Evolutionary conservation across 2,329 filamentous ascomycete species (phyloP).

Genomic region (Elsinoe batatas): DNA sequence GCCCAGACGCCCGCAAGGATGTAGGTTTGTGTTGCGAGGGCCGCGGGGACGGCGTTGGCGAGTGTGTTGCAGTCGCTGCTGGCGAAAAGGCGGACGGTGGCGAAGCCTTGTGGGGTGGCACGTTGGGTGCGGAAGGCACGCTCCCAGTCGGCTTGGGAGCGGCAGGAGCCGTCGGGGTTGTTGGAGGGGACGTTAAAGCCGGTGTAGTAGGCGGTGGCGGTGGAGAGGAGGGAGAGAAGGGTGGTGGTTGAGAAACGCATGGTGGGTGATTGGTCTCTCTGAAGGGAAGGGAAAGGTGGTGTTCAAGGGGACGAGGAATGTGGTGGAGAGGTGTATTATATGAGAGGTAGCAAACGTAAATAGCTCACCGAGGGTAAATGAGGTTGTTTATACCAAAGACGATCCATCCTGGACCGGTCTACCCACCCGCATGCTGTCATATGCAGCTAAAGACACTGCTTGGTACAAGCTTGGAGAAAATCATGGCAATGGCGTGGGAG

Average conservation of each 20-base stretch:
- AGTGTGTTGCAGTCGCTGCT: constrained; percentile 58
- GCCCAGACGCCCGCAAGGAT: constrained; percentile 80
- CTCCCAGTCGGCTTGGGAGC: constrained; percentile 54
- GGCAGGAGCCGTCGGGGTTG: constrained; percentile 50
- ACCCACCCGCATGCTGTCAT: constrained; percentile 9
- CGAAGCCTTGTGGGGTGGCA: constrained; percentile 55
- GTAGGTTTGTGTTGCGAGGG: constrained; percentile 67
- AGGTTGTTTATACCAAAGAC: constrained; percentile 9
- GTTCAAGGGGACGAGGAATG: not conserved
- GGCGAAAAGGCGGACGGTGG: constrained; percentile 63
- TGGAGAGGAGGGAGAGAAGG: constrained; percentile 26
- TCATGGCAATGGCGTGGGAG: constrained; percentile 1
- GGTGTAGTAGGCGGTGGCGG: constrained; percentile 32
- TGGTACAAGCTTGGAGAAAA: constrained; percentile 2
- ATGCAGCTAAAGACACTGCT: constrained; percentile 2
- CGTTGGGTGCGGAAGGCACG: constrained; percentile 56
- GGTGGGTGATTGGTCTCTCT: not conserved
- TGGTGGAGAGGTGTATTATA: not conserved
- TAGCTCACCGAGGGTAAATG: not conserved
- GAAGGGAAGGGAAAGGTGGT: not conserved
- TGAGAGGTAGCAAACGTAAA: not conserved
- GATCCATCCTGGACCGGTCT: not conserved
- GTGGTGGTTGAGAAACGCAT: constrained; percentile 9
- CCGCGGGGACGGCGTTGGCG: constrained; percentile 66
- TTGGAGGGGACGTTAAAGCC: constrained; percentile 67